Evolutionary conservation across 495 filamentous ascomycete species (phyloP), one percentile per base, ranked within the genome.

Genomic region (Trichocladium uniseriatum): DNA sequence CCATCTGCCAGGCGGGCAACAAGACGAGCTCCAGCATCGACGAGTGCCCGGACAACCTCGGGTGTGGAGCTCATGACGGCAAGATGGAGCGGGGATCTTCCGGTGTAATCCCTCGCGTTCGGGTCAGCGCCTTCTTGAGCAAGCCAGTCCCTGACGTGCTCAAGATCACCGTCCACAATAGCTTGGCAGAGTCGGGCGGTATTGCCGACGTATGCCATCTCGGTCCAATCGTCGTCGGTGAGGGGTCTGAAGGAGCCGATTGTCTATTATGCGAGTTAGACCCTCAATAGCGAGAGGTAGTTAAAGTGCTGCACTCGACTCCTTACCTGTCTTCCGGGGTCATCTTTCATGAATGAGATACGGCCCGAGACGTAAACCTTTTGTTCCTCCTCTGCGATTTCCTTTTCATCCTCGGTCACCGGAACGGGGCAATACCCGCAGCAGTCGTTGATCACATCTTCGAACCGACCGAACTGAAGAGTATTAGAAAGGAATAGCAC

Each of bases 191-290:
- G 69, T 13, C 72, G 66, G 20, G 75, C 79, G 6, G 82, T 87
- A 52, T 82, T 81, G 21, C 83, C 83, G 38, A 89, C 72, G 59
- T 90, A 94, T 0, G 84, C 75, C 80, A 79, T 78, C 58, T 84
- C 81, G 6, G 85, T 89, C 83, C 87, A 94, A 56, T 90, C 86
- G 35, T 84, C 78, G 4, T 85, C 82, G 0, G 81, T 87, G 21
- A 89, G 78, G 1, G 87, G 87, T 53, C 90, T 83, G 70, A 92
- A 92, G 10, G 72, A 77, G 24, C 79, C 78, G 43, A 77, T 77
- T 63, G 66, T 55, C 64, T 72, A 20, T 38, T 27, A 28, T 9
- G 16, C 0, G 9, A 38, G 41, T 63, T 34, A 61, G n/a, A n/a
- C n/a, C n/a, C n/a, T n/a, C n/a, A n/a, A n/a, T n/a, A n/a, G n/a